Base-by-base conservation (phyloP, 2,329 filamentous ascomycete species). In the Colletotrichum eleusines region DNA sequence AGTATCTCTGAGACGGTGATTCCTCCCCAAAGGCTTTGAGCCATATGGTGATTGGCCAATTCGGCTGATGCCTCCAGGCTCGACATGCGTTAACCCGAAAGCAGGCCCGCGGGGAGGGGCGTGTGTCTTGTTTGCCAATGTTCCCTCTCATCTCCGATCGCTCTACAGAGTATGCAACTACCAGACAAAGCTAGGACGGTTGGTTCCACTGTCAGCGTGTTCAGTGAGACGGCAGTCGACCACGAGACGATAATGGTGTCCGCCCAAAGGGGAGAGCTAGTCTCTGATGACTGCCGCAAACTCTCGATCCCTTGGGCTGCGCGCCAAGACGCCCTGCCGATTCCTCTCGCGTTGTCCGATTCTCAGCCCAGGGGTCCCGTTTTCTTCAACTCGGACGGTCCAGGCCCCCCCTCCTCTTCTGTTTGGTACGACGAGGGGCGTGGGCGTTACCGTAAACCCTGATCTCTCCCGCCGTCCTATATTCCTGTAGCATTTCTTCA, bases 251-350 rank as follows among this genome's bases (percentile, higher is more conserved):
- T 5, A 9, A 40, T 2, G 38, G 12, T n/a, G 40, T 35, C 50
- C n/a, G 28, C 35, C 50, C 44, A 33, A 35, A 38, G 7, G 18
- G 23, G 35, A n/a, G 57, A 42, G 50, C 53, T 33, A 31, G 64
- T 51, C n/a, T 40, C 57, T 70, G 58, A 71, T 71, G 68, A 53
- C 68, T 46, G 20, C 63, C 53, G 63, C 68, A 63, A 71, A 68
- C 58, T 68, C 64, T 71, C 68, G 68, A 71, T 71, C 58, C 23
- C 31, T 51, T 42, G 64, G 42, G 64, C 58, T 46, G 57, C 23
- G 23, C 20, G 33, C 42, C 35, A 66, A 46, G 28, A 53, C 33
- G 28, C 55, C 31, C 9, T n/a, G 28, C 33, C 58, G 68, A 71
- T 71, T 35, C 26, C 51, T 51, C 57, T 48, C 35, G 3, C 11